Conservation (phyloP, 768 basidiomycete species). For the Paxillus ammoniavirescens region DNA sequence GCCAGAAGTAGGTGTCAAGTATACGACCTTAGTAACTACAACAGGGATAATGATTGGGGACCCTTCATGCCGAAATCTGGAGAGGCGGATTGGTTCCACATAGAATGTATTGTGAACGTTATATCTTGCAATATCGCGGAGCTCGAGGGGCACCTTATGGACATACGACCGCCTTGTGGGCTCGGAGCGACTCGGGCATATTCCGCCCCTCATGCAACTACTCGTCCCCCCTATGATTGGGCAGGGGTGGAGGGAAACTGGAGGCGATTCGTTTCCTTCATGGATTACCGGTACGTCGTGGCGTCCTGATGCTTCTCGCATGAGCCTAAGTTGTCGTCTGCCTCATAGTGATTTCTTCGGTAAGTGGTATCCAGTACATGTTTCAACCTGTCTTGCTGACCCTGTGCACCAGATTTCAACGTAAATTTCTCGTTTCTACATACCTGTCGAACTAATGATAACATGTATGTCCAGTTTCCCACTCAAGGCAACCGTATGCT, state of each 20-base stretch:
- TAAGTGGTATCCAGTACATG: conserved; percentile 6
- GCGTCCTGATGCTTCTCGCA: conserved; percentile 41
- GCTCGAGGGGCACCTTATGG: conserved; percentile 33
- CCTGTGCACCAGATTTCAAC: conserved; percentile 44
- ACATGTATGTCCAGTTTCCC: conserved; percentile 7
- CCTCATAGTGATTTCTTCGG: conserved; percentile 23
- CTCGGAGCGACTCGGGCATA: conserved; percentile 52
- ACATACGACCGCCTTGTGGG: conserved; percentile 47
- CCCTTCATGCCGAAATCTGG: conserved; percentile 45
- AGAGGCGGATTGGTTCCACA: conserved; percentile 60
- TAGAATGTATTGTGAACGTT: conserved; percentile 58
- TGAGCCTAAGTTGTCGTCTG: conserved; percentile 12
- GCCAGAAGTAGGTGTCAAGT: conserved; percentile 53
- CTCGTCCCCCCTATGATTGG: conserved; percentile 51
- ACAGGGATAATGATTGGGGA: conserved; percentile 51
- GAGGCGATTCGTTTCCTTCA: conserved; percentile 71
- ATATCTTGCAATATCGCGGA: conserved; percentile 52
- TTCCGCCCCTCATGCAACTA: conserved; percentile 46
- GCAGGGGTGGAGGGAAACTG: conserved; percentile 76
- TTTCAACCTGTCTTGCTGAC: background rate
- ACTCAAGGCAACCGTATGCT: conserved; percentile 28
- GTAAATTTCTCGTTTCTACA: conserved; percentile 29
- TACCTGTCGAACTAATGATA: background rate
- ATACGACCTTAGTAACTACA: conserved; percentile 66
- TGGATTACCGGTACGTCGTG: conserved; percentile 65